A percentile compares a stretch with the other conserved stretches of the same genome.
phyloP scores from a whole-genome alignment of 2,329 filamentous ascomycete genomes.

The Penicillium sp. region DNA sequence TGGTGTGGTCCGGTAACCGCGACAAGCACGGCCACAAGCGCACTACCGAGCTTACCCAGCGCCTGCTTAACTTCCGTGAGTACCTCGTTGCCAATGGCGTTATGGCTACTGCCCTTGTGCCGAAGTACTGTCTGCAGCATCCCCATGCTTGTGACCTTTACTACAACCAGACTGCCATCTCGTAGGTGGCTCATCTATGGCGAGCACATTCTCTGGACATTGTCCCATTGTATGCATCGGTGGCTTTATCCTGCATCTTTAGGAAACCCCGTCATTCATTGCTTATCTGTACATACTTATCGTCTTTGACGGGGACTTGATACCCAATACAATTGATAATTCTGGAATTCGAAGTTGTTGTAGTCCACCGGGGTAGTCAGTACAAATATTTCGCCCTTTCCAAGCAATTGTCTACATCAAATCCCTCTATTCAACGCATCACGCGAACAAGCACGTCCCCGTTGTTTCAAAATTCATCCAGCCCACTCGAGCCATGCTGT shows the following conservation, averaged over 20 bases:
- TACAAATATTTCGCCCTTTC: not conserved
- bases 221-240: not conserved
- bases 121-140: slow-evolving; percentile 55
- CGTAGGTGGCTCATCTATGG: not conserved
- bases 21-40: slow-evolving; percentile 48
- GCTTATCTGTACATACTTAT: not conserved
- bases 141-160: slow-evolving; percentile 55
- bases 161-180: slow-evolving; percentile 46
- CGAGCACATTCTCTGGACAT: not conserved
- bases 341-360: not conserved
- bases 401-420: not conserved
- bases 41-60: slow-evolving; percentile 51
- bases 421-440: not conserved
- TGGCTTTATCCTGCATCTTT: not conserved
- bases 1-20: slow-evolving; percentile 53
- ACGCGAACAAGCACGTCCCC: slow-evolving; percentile 7
- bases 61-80: slow-evolving; percentile 56
- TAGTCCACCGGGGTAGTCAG: not conserved
- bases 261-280: too few relatives aligned
- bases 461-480: slow-evolving; percentile 10
- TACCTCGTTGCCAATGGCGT: slow-evolving; percentile 54
- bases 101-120: slow-evolving; percentile 48
- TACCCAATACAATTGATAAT: not conserved
- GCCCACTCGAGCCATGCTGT: not conserved
- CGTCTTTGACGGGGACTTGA: not conserved